Evolutionary conservation across 805 yeast genomes (phyloP).

Genomic region (Candida vartiovaarae): DNA sequence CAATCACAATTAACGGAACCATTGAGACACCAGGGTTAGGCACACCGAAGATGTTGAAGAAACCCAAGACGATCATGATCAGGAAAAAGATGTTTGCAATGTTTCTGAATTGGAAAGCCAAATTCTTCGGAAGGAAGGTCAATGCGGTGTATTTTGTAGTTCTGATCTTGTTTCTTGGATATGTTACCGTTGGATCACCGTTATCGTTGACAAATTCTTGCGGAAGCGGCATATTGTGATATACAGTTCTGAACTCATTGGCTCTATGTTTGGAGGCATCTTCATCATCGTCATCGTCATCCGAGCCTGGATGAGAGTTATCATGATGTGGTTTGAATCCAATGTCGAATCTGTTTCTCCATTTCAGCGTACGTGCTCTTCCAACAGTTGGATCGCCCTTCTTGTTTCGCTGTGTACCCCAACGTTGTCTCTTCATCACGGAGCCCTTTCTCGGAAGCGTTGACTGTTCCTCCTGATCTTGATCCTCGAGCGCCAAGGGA

Average conservation of each 20-base stretch:
- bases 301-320: slow-evolving; percentile 17
- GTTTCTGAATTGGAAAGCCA: slow-evolving; percentile 73
- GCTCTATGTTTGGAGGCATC: slow-evolving; percentile 30
- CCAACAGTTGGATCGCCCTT: slow-evolving; percentile 58
- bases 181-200: slow-evolving; percentile 51
- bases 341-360: slow-evolving; percentile 27
- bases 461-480: background rate
- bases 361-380: slow-evolving; percentile 54
- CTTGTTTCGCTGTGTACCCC: slow-evolving; percentile 85
- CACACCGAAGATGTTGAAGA: slow-evolving; percentile 70
- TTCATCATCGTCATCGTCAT: slow-evolving; percentile 27
- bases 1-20: slow-evolving; percentile 76
- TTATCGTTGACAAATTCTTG: slow-evolving; percentile 50
- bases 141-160: slow-evolving; percentile 94
- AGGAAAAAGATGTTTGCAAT: slow-evolving; percentile 89
- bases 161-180: slow-evolving; percentile 86
- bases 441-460: slow-evolving; percentile 32
- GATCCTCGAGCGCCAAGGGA: background rate
- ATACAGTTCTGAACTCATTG: slow-evolving; percentile 41
- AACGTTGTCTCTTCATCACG: slow-evolving; percentile 67
- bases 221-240: slow-evolving; percentile 56
- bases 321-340: slow-evolving; percentile 28
- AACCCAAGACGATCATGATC: slow-evolving; percentile 71
- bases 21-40: slow-evolving; percentile 69
- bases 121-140: slow-evolving; percentile 80